phyloP scores from a whole-genome alignment of 116 monocot species.

The Zostera marina region DNA sequence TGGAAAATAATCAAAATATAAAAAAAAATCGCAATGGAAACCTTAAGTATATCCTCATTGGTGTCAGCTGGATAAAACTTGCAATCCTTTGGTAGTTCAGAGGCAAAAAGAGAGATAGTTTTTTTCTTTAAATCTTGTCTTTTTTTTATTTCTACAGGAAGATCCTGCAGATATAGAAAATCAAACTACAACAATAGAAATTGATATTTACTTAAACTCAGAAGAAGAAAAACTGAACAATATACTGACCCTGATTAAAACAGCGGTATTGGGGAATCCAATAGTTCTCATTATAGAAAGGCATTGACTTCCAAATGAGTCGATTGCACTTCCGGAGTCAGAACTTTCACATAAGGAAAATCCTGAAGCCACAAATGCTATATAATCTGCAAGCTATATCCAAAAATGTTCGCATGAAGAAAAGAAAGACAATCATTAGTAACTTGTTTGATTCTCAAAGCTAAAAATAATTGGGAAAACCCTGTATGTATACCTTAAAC shows the following conservation, averaged over 20 bases:
- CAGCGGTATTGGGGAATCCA: slow-evolving; percentile 80
- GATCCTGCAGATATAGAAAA: slow-evolving; percentile 32
- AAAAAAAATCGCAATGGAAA: background rate
- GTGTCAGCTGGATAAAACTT: slow-evolving; percentile 4
- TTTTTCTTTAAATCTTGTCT: slow-evolving; percentile 64
- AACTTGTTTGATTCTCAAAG: background rate
- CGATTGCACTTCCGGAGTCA: slow-evolving; percentile 31
- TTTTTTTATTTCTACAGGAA: slow-evolving; percentile 46
- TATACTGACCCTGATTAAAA: slow-evolving; percentile 59
- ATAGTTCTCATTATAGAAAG: slow-evolving; percentile 79
- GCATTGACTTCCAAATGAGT: slow-evolving; percentile 69
- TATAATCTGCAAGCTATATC: slow-evolving; percentile 76
- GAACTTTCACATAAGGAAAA: slow-evolving; percentile 31
- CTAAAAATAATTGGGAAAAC: background rate
- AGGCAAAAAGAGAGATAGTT: slow-evolving; percentile 37
- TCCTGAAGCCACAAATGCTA: slow-evolving; percentile 77
- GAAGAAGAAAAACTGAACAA: background rate
- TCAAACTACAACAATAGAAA: background rate
- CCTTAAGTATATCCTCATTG: slow-evolving; percentile 4
- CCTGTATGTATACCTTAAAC: slow-evolving; percentile 49
- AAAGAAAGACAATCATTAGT: background rate
- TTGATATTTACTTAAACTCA: background rate
- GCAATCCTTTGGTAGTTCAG: slow-evolving; percentile 1
- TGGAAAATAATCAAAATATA: background rate
- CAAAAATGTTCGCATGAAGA: slow-evolving; percentile 7